Percentiles rank a stretch among this genome's conserved stretches.
Evolutionary conservation across 768 basidiomycete species (phyloP).

Genomic region (Amyloporia xantha): DNA sequence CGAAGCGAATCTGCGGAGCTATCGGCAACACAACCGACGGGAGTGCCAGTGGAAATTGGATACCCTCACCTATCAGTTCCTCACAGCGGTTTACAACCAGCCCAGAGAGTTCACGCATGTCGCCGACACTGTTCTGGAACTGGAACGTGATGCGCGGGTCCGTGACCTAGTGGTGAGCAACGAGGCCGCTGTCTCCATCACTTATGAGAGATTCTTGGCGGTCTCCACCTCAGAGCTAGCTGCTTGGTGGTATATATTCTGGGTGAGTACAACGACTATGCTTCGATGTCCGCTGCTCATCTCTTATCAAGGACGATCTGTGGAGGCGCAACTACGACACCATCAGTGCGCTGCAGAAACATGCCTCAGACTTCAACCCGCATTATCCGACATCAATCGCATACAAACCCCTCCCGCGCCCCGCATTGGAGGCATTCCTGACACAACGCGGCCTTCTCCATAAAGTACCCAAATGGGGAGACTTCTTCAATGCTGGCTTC

Average conservation of each 20-base stretch:
- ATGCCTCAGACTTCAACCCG: conserved; percentile 62
- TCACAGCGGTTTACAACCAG: conserved; percentile 52
- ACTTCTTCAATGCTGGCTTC: conserved; percentile 57
- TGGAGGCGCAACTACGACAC: conserved; percentile 67
- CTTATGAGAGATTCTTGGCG: conserved; percentile 46
- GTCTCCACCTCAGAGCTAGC: conserved; percentile 43
- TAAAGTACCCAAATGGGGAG: conserved; percentile 33
- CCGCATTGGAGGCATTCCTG: conserved; percentile 59
- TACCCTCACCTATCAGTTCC: conserved; percentile 57
- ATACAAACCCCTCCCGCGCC: conserved; percentile 59
- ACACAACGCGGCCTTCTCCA: conserved; percentile 52
- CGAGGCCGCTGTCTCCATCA: conserved; percentile 38
- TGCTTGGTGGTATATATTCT: conserved; percentile 78
- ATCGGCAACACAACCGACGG: conserved; percentile 43
- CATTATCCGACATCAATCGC: conserved; percentile 68
- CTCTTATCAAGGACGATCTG: conserved; percentile 53
- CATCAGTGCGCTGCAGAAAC: conserved; percentile 39
- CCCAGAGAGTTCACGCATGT: conserved; percentile 41
- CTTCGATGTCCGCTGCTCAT: background rate
- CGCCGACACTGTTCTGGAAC: conserved; percentile 36
- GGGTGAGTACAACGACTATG: conserved; percentile 38
- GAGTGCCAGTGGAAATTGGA: conserved; percentile 46
- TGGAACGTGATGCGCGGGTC: conserved; percentile 52
- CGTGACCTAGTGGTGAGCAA: conserved; percentile 41
- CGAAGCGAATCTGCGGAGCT: conserved; percentile 41